Base-by-base conservation (phyloP, 2,329 filamentous ascomycete species). In the Neonectria neomacrospora region DNA sequence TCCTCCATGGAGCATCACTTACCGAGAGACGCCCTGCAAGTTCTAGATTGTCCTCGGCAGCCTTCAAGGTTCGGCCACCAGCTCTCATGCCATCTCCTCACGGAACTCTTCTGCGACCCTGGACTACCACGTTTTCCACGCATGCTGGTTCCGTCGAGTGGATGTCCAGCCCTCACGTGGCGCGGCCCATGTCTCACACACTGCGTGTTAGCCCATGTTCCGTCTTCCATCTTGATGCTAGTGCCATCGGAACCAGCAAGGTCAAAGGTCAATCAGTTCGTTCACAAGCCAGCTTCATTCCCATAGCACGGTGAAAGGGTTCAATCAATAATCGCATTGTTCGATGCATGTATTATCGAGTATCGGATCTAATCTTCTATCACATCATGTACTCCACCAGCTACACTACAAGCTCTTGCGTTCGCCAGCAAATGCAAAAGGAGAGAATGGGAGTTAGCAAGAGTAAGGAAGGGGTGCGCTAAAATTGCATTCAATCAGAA, bases 41-140 rank as follows among this genome's bases (percentile, higher is more conserved):
- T 14, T 18, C 37, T 20, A 41, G 37, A 41, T 20, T 41, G 37
- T 10, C 37, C n/a, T 8, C n/a, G 5, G 7, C 34, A 14, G 34
- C 16, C 16, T 14, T n/a, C 14, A 37, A n/a, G 34, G 14, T 8
- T 10, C 16, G 6, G 34, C 34, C 34, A n/a, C 34, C 34, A 37
- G 14, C 34, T 37, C 34, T 37, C n/a, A n/a, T 16, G 5, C 32
- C 14, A n/a, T 37, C 67, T 70, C 63, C 48, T 62, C 63, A 64
- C 65, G 63, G 67, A 30, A 65, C n/a, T 16, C 10, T 48, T 22
- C 26, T 60, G 52, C 61, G 66, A 67, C 69, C 71, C 71, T 54
- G 56, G 64, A 47, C 64, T 55, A 69, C 71, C 73, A 74, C 69
- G 71, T 74, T 74, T 69, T 70, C 51, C 45, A 55, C 62, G 62